Evolutionary conservation across 2,329 filamentous ascomycete genomes (phyloP).

Genomic region (Trichoderma breve): DNA sequence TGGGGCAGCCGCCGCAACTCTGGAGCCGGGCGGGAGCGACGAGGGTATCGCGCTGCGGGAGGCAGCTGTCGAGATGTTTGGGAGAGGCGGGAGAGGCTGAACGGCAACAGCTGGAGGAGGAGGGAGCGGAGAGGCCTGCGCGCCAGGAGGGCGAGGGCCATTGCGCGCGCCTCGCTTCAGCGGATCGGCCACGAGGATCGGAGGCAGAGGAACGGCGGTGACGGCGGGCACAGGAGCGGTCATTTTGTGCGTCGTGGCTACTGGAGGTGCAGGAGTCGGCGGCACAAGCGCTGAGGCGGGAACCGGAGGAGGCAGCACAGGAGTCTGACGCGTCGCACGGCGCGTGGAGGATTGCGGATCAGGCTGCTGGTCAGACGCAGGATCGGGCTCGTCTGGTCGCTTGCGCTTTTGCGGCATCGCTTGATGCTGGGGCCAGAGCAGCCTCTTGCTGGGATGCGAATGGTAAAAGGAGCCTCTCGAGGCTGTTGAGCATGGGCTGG

Average conservation of each 20-base stretch:
- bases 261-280: neutral
- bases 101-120: neutral
- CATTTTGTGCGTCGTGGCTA: conserved; percentile 2
- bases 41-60: neutral
- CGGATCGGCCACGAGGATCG: conserved; percentile 9
- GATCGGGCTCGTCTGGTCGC: conserved; percentile 31
- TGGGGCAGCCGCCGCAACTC: neutral
- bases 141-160: conserved; percentile 1
- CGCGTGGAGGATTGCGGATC: conserved; percentile 30
- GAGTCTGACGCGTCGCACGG: conserved; percentile 42
- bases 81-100: neutral
- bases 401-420: conserved; percentile 41
- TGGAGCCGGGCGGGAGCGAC: conserved; percentile 14
- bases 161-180: conserved; percentile 14
- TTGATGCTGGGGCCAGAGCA: neutral
- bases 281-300: conserved; percentile 24
- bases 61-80: neutral
- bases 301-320: conserved; percentile 31
- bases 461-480: neutral
- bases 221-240: conserved; percentile 3
- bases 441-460: neutral
- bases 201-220: conserved; percentile 20
- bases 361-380: conserved; percentile 26
- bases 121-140: neutral
- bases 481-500: neutral